Evolutionary conservation across 2,329 filamentous ascomycete genomes (phyloP).

Genomic region (Pochonia chlamydosporia): DNA sequence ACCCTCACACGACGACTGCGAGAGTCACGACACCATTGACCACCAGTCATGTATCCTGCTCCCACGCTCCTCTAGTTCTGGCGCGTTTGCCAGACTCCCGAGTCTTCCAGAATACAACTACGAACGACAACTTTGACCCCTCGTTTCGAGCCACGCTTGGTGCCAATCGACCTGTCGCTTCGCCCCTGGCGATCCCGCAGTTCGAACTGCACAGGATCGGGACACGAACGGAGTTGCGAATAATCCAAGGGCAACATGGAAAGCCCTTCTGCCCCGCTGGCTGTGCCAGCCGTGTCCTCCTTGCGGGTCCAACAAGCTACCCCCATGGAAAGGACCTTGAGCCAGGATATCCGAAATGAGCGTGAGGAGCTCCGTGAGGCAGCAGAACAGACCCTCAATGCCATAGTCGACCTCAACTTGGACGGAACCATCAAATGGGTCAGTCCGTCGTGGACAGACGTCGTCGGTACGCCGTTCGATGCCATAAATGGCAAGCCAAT

Average conservation of each 20-base stretch:
- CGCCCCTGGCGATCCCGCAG: not conserved
- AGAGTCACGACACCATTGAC: constrained; percentile 21
- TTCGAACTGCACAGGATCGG: not conserved
- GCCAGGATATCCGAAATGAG: constrained; percentile 87
- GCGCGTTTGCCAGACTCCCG: constrained; percentile 38
- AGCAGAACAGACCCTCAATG: constrained; percentile 92
- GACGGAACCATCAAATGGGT: constrained; percentile 92
- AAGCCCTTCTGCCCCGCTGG: constrained; percentile 30
- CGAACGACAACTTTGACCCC: not conserved
- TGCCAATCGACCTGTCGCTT: not conserved
- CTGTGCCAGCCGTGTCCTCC: constrained; percentile 47
- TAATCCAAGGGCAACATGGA: constrained; percentile 32
- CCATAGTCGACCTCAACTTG: constrained; percentile 89
- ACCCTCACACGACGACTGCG: constrained; percentile 11
- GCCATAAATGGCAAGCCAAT: constrained; percentile 72
- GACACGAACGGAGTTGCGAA: not conserved
- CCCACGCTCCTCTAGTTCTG: constrained; percentile 40
- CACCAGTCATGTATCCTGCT: constrained; percentile 41
- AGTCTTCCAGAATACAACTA: constrained; percentile 15
- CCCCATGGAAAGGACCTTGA: constrained; percentile 63
- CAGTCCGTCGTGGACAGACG: constrained; percentile 90
- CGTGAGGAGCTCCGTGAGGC: constrained; percentile 91
- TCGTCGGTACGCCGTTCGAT: constrained; percentile 74
- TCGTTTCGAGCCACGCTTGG: not conserved
- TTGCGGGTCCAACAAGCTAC: constrained; percentile 43